Percentiles rank a stretch among this genome's conserved stretches.
phyloP scores from a whole-genome alignment of 495 filamentous ascomycete genomes.

The Neurospora cerealis region DNA sequence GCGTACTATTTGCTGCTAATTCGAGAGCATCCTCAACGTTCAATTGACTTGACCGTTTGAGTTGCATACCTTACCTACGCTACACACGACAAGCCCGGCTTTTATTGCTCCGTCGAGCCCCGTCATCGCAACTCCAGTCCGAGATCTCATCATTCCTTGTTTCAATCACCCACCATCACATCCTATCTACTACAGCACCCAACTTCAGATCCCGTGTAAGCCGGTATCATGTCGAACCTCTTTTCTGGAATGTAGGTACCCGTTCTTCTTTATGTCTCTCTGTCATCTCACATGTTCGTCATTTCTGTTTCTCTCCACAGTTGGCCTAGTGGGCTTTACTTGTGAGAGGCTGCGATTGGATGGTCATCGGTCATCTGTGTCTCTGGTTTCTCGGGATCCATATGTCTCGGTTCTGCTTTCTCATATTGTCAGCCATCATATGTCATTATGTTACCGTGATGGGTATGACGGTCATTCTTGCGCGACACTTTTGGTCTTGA shows the following conservation, averaged over 20 bases:
- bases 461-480: background rate
- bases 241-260: conserved; percentile 70
- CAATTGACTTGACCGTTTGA: background rate
- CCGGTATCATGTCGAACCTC: conserved; percentile 58
- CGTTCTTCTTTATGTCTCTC: conserved; percentile 1
- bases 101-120: background rate
- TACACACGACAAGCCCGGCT: background rate
- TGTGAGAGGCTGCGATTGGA: background rate
- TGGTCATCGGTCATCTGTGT: background rate
- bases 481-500: background rate
- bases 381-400: background rate
- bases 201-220: background rate
- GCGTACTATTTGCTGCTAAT: background rate
- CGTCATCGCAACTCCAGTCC: background rate
- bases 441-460: background rate
- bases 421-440: conserved; percentile 2
- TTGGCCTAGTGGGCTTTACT: background rate
- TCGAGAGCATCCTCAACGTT: background rate
- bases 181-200: background rate
- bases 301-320: background rate
- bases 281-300: conserved; percentile 2
- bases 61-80: background rate
- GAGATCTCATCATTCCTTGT: background rate
- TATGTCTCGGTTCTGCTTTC: background rate
- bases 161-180: background rate